phyloP scores from a whole-genome alignment of 1,284 basidiomycete genomes.

The Testicularia cyperi region DNA sequence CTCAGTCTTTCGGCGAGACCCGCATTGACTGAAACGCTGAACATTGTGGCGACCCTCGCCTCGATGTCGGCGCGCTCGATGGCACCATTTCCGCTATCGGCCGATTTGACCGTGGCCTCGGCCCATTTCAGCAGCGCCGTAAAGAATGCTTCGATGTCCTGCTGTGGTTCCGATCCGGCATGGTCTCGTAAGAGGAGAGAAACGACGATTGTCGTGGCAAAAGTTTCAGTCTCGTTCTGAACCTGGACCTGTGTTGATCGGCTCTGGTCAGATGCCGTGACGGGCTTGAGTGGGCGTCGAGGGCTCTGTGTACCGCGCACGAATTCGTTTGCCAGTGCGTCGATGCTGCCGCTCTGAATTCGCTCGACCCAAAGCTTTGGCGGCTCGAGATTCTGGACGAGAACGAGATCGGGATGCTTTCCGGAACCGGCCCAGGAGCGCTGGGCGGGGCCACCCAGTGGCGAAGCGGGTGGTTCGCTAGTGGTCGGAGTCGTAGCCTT shows the following conservation, averaged over 20 bases:
- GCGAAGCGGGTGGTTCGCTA: conserved; percentile 3
- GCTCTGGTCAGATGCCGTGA: too few species aligned
- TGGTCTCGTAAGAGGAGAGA: too few species aligned
- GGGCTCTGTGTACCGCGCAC: conserved; percentile 51
- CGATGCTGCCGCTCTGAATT: conserved; percentile 38
- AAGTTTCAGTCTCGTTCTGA: too few species aligned
- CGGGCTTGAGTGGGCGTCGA: too few species aligned
- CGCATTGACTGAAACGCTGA: conserved; percentile 8
- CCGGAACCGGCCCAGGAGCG: conserved; percentile 33
- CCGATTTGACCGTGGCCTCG: too few species aligned
- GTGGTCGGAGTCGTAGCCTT: not conserved
- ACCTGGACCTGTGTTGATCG: too few species aligned
- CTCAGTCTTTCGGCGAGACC: too few species aligned
- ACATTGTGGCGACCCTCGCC: conserved; percentile 11
- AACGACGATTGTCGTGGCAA: too few species aligned
- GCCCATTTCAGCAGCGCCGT: conserved; percentile 5
- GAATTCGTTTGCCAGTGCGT: conserved; percentile 53
- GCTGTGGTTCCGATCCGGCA: not conserved
- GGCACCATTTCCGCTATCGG: too few species aligned
- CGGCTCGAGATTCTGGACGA: conserved; percentile 20
- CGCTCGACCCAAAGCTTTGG: conserved; percentile 45
- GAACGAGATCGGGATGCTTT: conserved; percentile 42
- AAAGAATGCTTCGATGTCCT: conserved; percentile 8
- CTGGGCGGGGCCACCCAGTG: conserved; percentile 1
- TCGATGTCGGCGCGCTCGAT: too few species aligned